Base-by-base conservation (phyloP, 1,284 basidiomycete genomes). In the Hymenochaete sp. region DNA sequence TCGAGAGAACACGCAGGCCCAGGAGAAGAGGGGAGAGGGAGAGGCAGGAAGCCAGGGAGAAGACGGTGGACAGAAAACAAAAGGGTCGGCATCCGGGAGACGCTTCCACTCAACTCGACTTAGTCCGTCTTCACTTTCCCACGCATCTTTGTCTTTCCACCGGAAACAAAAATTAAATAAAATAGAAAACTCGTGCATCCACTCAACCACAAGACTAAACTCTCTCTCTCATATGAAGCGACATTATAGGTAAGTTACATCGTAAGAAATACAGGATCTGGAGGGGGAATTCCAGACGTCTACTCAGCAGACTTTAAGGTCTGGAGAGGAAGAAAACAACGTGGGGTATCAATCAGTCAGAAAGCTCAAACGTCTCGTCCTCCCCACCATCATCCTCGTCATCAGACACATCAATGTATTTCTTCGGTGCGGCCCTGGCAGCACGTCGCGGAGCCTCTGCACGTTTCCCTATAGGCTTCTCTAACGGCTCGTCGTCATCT, bases 341-440 rank as follows among this genome's bases (percentile, higher is more conserved):
- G n/a, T n/a, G n/a, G n/a, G n/a, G n/a, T n/a, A 39, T 25, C 9
- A 42, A 39, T 49, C 42, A 51, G 27, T 51, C 49, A 22, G 49
- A 51, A 24, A 51, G 13, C 28, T 51, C 48, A 38, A 42, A 53
- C 37, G 49, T 50, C n/a, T 52, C 42, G 21, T 54, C 53, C 25
- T 57, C 58, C 27, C 47, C 53, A 32, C 61, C 62, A 8, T 62
- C 64, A 19, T 65, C 66, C 11, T 63, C 63, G 14, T 66, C 65
- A 25, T 61, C 58, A 5, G 47, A 51, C 41, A 68, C 56, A 49
- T 69, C 67, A 24, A 68, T 61, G 47, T 68, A 68, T 49, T 65
- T 67, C 56, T 62, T 63, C 11, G 61, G 52, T 28, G 56, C 58
- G 7, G 55, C 58, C 18, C 60, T 53, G n/a, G 64, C 65, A 8